Evolutionary conservation across 441 rosid genomes (phyloP), one percentile per base, ranked within the genome.

Genomic region (Populus hybrid): DNA sequence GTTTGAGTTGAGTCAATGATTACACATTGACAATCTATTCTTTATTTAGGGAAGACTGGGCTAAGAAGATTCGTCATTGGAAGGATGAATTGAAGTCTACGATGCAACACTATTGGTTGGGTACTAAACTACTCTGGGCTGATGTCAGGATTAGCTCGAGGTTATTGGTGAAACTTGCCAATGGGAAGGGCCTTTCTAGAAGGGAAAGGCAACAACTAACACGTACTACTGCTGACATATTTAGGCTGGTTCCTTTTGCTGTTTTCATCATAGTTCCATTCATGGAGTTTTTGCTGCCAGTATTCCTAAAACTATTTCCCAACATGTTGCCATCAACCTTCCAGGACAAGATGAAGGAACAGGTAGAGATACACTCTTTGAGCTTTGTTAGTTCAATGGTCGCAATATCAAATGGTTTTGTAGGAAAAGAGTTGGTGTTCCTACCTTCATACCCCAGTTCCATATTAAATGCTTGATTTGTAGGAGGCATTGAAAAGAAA

Each of bases 271-370:
- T 94, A 2, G 97, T 94, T 69, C 97, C 98, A 9, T 94, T 94
- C 83, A 94, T 94, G 97, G 98, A 94, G 82, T 94, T 94, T 77
- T 82, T 94, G 75, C 88, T 94, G 18, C 98, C 98, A 0, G 89
- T 95, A 71, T 91, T 91, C 84, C 87, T 95, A 72, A 91, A 91
- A 83, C 63, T 94, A 72, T 95, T 95, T 78, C 99, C 99, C 67
- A 95, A 92, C 85, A 92, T 95, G 99, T 82, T 95, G 82, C 99
- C 99, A 23, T 95, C 99, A 70, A 95, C 98, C 36, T 95, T 95
- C 84, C 98, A 95, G 83, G 99, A 95, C 88, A 95, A 89, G 88
- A 95, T 95, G 99, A 94, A 89, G 89, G 97, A 95, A 84, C 91
- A 95, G 99, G 99, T 95, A 87, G 36, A 78, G 32, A 19, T 79